Percentiles rank a stretch among this genome's conserved stretches.
Conservation (phyloP, 2,329 filamentous ascomycete genomes). For the Dactylellina parvicollis region DNA sequence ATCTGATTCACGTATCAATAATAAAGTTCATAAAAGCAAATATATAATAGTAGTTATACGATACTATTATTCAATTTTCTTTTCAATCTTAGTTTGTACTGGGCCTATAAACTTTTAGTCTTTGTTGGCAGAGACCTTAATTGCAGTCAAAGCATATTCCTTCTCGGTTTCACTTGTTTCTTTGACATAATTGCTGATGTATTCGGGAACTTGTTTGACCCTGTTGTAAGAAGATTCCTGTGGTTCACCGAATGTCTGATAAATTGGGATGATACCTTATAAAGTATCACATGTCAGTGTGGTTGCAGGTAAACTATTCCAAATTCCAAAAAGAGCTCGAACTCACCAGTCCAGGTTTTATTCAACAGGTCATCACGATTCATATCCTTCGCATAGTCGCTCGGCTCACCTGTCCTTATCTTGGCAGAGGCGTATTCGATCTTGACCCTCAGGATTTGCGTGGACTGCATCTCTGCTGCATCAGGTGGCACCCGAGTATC, state of each 20-base stretch:
- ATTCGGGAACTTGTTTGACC: slow-evolving; percentile 69
- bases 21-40: no score
- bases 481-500: slow-evolving; percentile 76
- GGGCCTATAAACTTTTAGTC: not conserved
- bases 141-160: slow-evolving; percentile 61
- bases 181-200: slow-evolving; percentile 69
- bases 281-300: not conserved
- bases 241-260: slow-evolving; percentile 72
- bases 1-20: no score
- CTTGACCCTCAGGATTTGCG: slow-evolving; percentile 74
- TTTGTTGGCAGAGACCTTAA: slow-evolving; percentile 18
- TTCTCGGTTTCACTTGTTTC: slow-evolving; percentile 64
- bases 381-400: slow-evolving; percentile 69
- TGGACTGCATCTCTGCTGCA: slow-evolving; percentile 77
- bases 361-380: slow-evolving; percentile 65
- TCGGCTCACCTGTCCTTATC: slow-evolving; percentile 72
- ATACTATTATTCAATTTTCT: no score
- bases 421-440: slow-evolving; percentile 80
- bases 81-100: not conserved
- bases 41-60: no score
- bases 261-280: slow-evolving; percentile 69
- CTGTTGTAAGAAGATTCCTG: slow-evolving; percentile 70
- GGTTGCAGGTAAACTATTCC: not conserved
- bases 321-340: not conserved
- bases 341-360: slow-evolving; percentile 67